Conservation (phyloP, 2,329 filamentous ascomycete species). For the Trichoderma gracile region DNA sequence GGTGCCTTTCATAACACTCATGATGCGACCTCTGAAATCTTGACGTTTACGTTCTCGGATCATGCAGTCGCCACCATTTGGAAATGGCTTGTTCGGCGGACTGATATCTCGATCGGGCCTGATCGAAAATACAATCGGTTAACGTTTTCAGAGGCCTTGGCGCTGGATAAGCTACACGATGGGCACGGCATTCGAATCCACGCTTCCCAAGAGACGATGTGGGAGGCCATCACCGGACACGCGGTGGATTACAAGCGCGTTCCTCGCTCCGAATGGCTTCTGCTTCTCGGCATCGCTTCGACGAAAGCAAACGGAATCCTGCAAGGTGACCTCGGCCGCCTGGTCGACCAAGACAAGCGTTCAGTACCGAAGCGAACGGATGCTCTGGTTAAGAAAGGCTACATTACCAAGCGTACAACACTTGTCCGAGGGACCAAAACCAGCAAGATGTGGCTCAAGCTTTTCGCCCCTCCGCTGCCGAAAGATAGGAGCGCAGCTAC, state of each 20-base stretch:
- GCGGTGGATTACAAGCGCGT: constrained; percentile 59
- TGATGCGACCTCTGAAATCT: constrained; percentile 14
- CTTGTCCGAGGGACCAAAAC: constrained; percentile 61
- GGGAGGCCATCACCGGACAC: constrained; percentile 62
- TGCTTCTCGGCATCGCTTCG: constrained; percentile 59
- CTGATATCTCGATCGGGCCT: constrained; percentile 41
- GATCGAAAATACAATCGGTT: constrained; percentile 41
- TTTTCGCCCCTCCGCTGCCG: constrained; percentile 52
- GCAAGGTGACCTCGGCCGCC: constrained; percentile 59
- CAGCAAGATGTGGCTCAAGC: constrained; percentile 62
- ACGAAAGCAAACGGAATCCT: constrained; percentile 57
- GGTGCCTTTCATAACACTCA: not conserved
- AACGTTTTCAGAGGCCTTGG: constrained; percentile 33
- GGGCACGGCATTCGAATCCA: constrained; percentile 41
- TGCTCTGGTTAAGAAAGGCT: constrained; percentile 59
- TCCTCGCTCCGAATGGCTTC: constrained; percentile 60
- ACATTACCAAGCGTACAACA: constrained; percentile 61
- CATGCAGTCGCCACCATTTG: constrained; percentile 39
- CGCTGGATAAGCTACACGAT: not conserved
- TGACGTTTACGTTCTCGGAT: constrained; percentile 29
- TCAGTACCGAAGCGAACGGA: constrained; percentile 64
- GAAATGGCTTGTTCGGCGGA: constrained; percentile 40
- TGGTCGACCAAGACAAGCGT: constrained; percentile 63
- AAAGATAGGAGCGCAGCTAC: constrained; percentile 37
- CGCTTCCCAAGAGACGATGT: constrained; percentile 57